phyloP scores from a whole-genome alignment of 345 rosid species.

The Pistacia integerrima region DNA sequence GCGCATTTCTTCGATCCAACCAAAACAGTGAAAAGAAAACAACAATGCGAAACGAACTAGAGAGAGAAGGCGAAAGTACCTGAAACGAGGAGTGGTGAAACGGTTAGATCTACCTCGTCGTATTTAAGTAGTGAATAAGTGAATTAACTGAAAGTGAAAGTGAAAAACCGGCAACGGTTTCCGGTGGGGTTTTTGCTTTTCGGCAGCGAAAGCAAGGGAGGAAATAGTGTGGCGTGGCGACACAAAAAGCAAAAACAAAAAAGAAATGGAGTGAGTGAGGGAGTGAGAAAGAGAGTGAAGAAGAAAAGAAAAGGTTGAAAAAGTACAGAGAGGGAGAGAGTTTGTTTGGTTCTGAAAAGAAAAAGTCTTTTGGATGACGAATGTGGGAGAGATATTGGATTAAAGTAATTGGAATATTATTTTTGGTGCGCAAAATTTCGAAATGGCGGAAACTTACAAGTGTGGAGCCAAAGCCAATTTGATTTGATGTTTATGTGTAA shows the following conservation, averaged over 20 bases:
- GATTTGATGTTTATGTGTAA: background rate
- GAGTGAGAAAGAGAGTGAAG: background rate
- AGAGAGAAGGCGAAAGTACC: background rate
- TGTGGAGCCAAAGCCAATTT: background rate
- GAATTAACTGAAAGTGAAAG: slow-evolving; percentile 12
- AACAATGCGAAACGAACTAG: background rate
- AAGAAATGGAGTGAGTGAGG: background rate
- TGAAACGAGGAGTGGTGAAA: slow-evolving; percentile 11
- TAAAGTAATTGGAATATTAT: background rate
- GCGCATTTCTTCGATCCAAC: slow-evolving; percentile 16
- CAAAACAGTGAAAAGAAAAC: background rate
- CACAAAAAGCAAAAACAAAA: slow-evolving; percentile 5
- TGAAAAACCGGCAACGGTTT: background rate
- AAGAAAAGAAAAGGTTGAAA: background rate
- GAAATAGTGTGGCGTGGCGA: background rate
- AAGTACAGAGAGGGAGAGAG: background rate
- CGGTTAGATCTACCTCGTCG: slow-evolving; percentile 22
- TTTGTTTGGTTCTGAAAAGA: background rate
- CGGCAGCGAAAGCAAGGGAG: background rate
- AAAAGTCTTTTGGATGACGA: slow-evolving; percentile 9
- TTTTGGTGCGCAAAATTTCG: slow-evolving; percentile 2
- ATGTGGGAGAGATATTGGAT: background rate
- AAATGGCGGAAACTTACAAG: slow-evolving; percentile 6
- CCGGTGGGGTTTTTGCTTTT: slow-evolving; percentile 15
- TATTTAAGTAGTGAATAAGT: background rate